Percentiles rank a stretch among this genome's conserved stretches.
Conservation (phyloP, 108 stramenopile species). For the Conticribra guillardii region DNA sequence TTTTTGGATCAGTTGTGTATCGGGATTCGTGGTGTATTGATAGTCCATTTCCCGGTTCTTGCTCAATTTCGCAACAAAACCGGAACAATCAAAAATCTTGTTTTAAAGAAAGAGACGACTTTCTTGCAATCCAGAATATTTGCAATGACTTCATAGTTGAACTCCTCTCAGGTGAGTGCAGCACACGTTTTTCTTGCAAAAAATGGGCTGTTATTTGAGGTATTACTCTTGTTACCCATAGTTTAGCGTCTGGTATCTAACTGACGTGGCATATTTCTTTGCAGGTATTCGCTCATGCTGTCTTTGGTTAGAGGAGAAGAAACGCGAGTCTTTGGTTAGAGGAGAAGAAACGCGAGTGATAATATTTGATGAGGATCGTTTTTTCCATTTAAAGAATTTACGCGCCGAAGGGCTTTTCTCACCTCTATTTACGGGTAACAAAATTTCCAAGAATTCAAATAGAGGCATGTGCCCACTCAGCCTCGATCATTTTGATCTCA, state of each 20-base stretch:
- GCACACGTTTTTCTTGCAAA: too few species aligned
- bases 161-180: slow-evolving; percentile 61
- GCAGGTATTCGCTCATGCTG: slow-evolving; percentile 71
- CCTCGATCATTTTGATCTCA: slow-evolving; percentile 70
- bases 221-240: background rate
- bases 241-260: background rate
- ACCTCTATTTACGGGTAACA: slow-evolving; percentile 48
- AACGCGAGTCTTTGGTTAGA: slow-evolving; percentile 1
- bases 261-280: background rate
- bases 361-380: slow-evolving; percentile 86
- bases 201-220: background rate
- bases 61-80: background rate
- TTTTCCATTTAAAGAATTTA: slow-evolving; percentile 69
- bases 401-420: slow-evolving; percentile 44
- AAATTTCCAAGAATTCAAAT: too few species aligned
- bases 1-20: slow-evolving; percentile 61
- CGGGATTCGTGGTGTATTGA: slow-evolving; percentile 76
- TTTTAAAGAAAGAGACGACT: background rate
- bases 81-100: background rate
- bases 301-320: slow-evolving; percentile 76
- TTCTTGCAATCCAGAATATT: slow-evolving; percentile 34
- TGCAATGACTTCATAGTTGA: slow-evolving; percentile 59
- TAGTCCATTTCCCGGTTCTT: slow-evolving; percentile 31
- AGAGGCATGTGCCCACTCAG: too few species aligned
- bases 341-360: slow-evolving; percentile 64